Base-by-base conservation (phyloP, 306 rosid genomes). In the Sophora flavescens region DNA sequence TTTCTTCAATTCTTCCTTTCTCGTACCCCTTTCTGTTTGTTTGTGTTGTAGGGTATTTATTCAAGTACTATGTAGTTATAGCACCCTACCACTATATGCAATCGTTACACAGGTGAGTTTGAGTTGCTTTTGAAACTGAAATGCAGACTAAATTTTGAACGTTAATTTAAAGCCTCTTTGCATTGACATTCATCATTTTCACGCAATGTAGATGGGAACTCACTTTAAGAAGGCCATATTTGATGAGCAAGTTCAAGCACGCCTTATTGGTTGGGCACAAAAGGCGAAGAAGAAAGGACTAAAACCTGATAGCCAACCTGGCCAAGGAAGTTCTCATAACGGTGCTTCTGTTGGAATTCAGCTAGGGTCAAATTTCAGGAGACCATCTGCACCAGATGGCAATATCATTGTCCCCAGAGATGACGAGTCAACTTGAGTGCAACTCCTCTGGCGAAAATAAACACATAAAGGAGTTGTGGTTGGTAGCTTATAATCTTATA, bases 31-130 rank as follows among this genome's bases (percentile, higher is more conserved):
- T 74, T 52, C 15, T 47, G 4, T 59, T 61, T 47, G 4, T 59
- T 61, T 66, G 42, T 36, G 10, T 79, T 54, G 70, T 56, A 93
- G 98, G 84, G 86, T 82, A 79, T 70, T 93, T 83, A 80, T 93
- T 72, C 98, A 93, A 71, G 78, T 85, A 22, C 81, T 91, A 60
- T 91, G 97, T 33, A 93, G 98, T 70, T 93, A 91, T 79, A 91
- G 98, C 82, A 91, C 97, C 22, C 87, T 93, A 4, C 98, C 98
- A 39, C 87, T 93, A 9, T 93, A 91, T 68, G 97, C 97, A 77
- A 80, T 93, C 22, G 89, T 93, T 73, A 82, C 97, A 68, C 98
- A 93, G 95, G 98, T 93, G 68, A 61, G 79, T 82, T 75, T 51
- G 6, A 76, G 70, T 72, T 56, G 8, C 16, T 56, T 38, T 22